A percentile compares a stretch with the other conserved stretches of the same genome.
Conservation (phyloP, 2,329 filamentous ascomycete genomes). For the Fusarium sp. region DNA sequence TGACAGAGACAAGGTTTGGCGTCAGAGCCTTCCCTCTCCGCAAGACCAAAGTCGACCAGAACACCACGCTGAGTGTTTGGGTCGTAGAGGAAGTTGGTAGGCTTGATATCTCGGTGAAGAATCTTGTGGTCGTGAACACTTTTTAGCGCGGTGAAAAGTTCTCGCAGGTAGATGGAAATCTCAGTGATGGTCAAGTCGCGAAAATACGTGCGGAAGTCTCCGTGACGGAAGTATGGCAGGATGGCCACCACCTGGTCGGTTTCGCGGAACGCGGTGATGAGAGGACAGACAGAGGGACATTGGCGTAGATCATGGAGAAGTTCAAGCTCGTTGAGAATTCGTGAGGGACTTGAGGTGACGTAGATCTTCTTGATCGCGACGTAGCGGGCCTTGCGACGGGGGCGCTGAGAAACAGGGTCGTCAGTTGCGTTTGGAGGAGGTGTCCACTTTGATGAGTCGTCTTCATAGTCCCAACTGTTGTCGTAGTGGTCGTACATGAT, state of each 20-base stretch:
- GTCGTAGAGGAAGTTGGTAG: conserved; percentile 97
- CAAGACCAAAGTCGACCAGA: conserved; percentile 98
- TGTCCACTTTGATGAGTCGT: conserved; percentile 75
- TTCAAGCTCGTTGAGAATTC: conserved; percentile 96
- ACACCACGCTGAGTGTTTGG: conserved; percentile 84
- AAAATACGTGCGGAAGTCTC: conserved; percentile 95
- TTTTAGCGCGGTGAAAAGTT: conserved; percentile 85
- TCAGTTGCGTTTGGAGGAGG: conserved; percentile 73
- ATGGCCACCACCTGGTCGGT: conserved; percentile 96
- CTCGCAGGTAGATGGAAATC: conserved; percentile 90
- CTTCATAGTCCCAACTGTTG: conserved; percentile 87
- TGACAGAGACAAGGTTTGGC: conserved; percentile 86
- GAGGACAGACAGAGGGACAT: conserved; percentile 87
- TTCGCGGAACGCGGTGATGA: conserved; percentile 96
- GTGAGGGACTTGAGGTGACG: conserved; percentile 92
- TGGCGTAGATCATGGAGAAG: conserved; percentile 88
- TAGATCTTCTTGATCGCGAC: conserved; percentile 99
- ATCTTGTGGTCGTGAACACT: conserved; percentile 88
- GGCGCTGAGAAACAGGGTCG: conserved; percentile 51
- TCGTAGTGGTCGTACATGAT: conserved; percentile 84
- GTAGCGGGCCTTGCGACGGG: conserved; percentile 70
- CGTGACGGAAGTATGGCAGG: conserved; percentile 94
- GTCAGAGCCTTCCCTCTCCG: conserved; percentile 84
- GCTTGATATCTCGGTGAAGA: conserved; percentile 95
- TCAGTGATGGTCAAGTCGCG: conserved; percentile 87